These are phyloP conservation scores for Lipomyces anomalus DNA, from an alignment of 805 yeast species.

Conservation along the genomic window DNA sequence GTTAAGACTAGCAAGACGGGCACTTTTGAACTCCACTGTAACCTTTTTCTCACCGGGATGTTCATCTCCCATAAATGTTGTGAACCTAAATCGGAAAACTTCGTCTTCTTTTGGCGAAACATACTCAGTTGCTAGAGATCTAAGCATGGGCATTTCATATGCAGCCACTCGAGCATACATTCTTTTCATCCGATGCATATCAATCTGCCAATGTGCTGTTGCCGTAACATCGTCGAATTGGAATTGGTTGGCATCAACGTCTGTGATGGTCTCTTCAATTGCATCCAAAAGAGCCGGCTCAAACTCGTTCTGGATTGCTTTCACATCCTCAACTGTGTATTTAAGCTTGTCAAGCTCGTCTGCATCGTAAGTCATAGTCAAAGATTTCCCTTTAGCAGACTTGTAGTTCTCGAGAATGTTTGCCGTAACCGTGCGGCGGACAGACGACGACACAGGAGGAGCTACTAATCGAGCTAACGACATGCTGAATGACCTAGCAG, in stretches of 20 bases:
- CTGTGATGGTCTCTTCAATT: neutral
- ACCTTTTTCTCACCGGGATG: constrained; percentile 70
- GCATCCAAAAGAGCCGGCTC: neutral
- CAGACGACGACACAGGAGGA: too few relatives aligned
- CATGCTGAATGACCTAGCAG: too few relatives aligned
- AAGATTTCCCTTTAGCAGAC: neutral
- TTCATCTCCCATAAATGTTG: constrained; percentile 66
- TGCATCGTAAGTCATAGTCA: neutral
- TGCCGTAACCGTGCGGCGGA: neutral
- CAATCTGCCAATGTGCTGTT: constrained; percentile 55
- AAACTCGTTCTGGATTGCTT: neutral
- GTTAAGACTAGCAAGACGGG: constrained; percentile 38
- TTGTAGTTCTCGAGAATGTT: neutral
- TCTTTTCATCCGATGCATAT: constrained; percentile 68
- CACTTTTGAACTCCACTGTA: constrained; percentile 48
- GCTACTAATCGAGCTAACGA: too few relatives aligned
- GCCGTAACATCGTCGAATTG: constrained; percentile 13
- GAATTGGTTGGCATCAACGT: constrained; percentile 1
- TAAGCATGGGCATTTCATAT: constrained; percentile 78
- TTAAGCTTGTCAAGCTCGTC: neutral
- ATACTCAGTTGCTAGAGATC: constrained; percentile 1
- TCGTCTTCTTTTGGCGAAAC: constrained; percentile 13
- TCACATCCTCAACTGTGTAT: neutral
- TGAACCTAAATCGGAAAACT: constrained; percentile 56
- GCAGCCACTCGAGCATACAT: constrained; percentile 79